phyloP scores from a whole-genome alignment of 805 yeast genomes.

The Hanseniaspora occidentalis region DNA sequence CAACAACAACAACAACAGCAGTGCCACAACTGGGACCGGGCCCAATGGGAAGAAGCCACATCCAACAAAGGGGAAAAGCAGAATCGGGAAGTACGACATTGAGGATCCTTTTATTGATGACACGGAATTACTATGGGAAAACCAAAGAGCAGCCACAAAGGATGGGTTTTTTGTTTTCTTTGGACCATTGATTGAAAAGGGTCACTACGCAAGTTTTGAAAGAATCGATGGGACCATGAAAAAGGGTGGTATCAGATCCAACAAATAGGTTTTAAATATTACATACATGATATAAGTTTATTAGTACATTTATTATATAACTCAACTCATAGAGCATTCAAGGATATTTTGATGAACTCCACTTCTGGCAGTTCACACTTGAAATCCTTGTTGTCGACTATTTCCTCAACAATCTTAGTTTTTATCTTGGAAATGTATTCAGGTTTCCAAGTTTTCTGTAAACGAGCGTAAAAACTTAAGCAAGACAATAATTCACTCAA shows the following conservation, averaged over 20 bases:
- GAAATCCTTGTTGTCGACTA: not conserved
- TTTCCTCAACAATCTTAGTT: not conserved
- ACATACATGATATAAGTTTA: not conserved
- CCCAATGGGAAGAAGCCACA: not conserved
- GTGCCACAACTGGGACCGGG: not conserved
- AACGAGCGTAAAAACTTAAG: not conserved
- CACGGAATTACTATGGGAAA: slow-evolving; percentile 77
- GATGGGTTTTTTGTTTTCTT: slow-evolving; percentile 94
- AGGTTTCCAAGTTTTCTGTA: not conserved
- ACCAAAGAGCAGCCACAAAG: slow-evolving; percentile 73
- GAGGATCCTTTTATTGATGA: slow-evolving; percentile 97
- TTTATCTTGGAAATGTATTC: not conserved
- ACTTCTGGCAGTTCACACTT: not conserved
- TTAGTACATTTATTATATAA: not conserved
- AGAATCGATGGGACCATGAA: slow-evolving; percentile 33
- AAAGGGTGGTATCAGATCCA: slow-evolving; percentile 24
- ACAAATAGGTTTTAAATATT: slow-evolving; percentile 10
- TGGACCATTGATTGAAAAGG: slow-evolving; percentile 74
- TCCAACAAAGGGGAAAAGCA: slow-evolving; percentile 38
- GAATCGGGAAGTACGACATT: slow-evolving; percentile 82
- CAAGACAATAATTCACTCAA: not conserved
- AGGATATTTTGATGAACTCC: not conserved
- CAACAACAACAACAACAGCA: not conserved
- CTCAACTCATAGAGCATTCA: slow-evolving; percentile 20
- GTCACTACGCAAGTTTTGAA: slow-evolving; percentile 34